These are phyloP conservation scores for Setomelanomma holmii DNA, from an alignment of 2,329 filamentous ascomycete genomes.

Conservation along the genomic window DNA sequence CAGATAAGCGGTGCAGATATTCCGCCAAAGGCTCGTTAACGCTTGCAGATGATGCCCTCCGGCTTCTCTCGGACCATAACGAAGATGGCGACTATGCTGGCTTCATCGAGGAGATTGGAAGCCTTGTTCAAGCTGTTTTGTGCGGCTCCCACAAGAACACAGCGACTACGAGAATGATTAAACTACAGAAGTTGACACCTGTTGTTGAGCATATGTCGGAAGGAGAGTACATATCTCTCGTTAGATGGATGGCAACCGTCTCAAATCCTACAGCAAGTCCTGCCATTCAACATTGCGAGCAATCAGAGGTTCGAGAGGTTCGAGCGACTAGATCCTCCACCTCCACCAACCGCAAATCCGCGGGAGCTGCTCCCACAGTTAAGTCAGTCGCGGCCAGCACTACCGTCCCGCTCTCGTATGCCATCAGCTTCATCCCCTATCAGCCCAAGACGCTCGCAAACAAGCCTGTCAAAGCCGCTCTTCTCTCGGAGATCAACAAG, in stretches of 20 bases:
- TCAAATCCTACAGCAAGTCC: no score
- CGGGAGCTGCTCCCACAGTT: neutral
- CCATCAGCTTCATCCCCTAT: neutral
- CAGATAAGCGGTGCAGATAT: neutral
- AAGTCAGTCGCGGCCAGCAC: neutral
- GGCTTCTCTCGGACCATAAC: neutral
- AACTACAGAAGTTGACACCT: neutral
- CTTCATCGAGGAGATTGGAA: neutral
- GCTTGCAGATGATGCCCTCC: neutral
- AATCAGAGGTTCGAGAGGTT: no score
- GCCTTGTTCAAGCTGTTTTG: neutral
- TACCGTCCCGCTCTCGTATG: neutral
- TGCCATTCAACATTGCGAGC: no score
- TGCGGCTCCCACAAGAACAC: neutral
- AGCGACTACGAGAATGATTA: neutral
- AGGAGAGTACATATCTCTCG: neutral
- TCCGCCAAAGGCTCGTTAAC: neutral
- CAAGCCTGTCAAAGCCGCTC: neutral
- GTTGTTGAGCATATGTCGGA: neutral
- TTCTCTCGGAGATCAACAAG: neutral
- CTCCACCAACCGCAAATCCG: neutral
- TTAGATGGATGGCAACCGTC: no score
- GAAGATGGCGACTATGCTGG: neutral
- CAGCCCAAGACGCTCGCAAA: neutral
- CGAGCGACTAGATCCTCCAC: no score